Evolutionary conservation across 345 rosid species (phyloP).

Genomic region (Populus alba): DNA sequence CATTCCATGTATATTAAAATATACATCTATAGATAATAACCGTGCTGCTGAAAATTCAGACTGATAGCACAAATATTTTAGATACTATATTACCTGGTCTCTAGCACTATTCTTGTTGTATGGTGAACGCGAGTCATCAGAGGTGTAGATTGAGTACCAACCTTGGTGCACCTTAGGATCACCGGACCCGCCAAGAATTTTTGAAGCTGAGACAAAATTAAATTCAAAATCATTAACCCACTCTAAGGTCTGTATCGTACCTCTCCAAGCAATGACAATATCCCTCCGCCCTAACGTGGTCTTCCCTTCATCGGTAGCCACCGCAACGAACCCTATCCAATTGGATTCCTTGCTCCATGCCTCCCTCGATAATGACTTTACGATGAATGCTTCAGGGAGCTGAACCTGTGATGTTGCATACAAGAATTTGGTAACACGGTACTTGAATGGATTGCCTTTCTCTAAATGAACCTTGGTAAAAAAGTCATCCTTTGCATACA

Average conservation of each 20-base stretch:
- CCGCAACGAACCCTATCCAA: constrained; percentile 84
- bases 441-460: constrained; percentile 56
- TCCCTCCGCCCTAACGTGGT: constrained; percentile 70
- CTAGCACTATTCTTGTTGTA: constrained; percentile 34
- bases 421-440: constrained; percentile 61
- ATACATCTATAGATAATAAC: too few species aligned
- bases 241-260: constrained; percentile 63
- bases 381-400: constrained; percentile 66
- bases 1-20: too few species aligned
- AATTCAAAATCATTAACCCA: constrained; percentile 70
- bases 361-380: constrained; percentile 60
- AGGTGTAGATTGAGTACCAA: constrained; percentile 82
- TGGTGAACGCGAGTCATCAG: constrained; percentile 60
- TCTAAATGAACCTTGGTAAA: constrained; percentile 55
- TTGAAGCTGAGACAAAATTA: constrained; percentile 44
- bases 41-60: background rate
- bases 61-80: background rate
- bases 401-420: constrained; percentile 61
- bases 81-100: background rate
- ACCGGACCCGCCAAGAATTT: constrained; percentile 40
- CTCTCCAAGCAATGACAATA: constrained; percentile 84
- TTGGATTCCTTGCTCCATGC: constrained; percentile 86
- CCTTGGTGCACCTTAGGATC: constrained; percentile 67
- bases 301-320: constrained; percentile 68
- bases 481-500: constrained; percentile 50